Evolutionary conservation across 1,139 yeast genomes (phyloP).

Genomic region (Kodamaea ohmeri): DNA sequence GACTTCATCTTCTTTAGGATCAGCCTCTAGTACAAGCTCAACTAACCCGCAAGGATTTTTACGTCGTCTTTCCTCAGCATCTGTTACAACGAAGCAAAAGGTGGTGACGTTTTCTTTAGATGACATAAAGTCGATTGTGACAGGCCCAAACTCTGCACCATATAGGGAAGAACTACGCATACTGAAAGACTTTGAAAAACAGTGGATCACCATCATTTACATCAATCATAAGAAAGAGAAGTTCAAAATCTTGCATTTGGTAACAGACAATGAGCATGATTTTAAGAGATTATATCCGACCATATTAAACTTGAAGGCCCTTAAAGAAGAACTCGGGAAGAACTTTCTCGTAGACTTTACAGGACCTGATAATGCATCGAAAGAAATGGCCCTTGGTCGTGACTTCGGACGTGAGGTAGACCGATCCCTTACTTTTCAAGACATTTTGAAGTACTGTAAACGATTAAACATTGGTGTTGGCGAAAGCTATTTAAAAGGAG

Average conservation of each 20-base stretch:
- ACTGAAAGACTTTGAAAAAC: constrained; percentile 57
- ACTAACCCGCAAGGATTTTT: constrained; percentile 4
- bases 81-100: constrained; percentile 16
- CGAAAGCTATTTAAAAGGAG: constrained; percentile 24
- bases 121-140: constrained; percentile 64
- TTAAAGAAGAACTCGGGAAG: constrained; percentile 31
- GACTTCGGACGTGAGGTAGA: constrained; percentile 24
- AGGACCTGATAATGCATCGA: constrained; percentile 25
- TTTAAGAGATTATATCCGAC: constrained; percentile 52
- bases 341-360: constrained; percentile 32
- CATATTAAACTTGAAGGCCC: constrained; percentile 54
- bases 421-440: constrained; percentile 57
- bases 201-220: constrained; percentile 83
- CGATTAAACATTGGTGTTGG: constrained; percentile 64
- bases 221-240: constrained; percentile 56
- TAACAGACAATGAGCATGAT: constrained; percentile 65
- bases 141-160: constrained; percentile 69
- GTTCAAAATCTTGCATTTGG: constrained; percentile 62
- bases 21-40: constrained; percentile 15
- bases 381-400: constrained; percentile 22
- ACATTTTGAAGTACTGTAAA: constrained; percentile 62
- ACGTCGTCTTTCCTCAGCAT: constrained; percentile 14
- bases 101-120: constrained; percentile 60
- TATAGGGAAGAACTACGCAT: constrained; percentile 83
- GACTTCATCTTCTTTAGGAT: neutral